Evolutionary conservation across 129 eudicot species (phyloP).

Genomic region (Deinandra increscens): DNA sequence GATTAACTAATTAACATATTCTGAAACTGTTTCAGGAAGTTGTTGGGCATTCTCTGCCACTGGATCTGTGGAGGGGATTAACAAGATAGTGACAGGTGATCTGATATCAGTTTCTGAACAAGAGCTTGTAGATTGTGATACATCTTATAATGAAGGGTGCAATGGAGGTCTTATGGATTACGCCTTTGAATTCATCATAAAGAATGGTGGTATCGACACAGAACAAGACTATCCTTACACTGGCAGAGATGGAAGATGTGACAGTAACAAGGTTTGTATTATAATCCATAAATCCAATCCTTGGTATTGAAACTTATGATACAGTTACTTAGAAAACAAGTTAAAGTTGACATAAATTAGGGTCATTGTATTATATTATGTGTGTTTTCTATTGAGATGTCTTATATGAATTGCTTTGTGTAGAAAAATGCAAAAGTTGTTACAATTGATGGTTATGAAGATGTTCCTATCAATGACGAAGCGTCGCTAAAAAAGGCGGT

Average conservation of each 20-base stretch:
- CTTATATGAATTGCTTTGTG: background rate
- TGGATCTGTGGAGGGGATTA: conserved; percentile 84
- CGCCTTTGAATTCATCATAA: conserved; percentile 71
- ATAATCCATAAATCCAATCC: too few species aligned
- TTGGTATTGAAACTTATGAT: too few species aligned
- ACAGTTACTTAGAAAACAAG: too few species aligned
- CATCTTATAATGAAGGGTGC: conserved; percentile 58
- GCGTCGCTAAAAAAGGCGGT: conserved; percentile 65
- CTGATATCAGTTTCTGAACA: conserved; percentile 70
- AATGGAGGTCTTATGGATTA: conserved; percentile 97
- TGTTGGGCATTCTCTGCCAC: conserved; percentile 94
- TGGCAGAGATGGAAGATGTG: conserved; percentile 69
- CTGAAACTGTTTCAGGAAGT: conserved; percentile 68
- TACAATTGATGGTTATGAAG: conserved; percentile 63
- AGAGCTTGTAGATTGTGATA: conserved; percentile 93
- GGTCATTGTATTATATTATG: too few species aligned
- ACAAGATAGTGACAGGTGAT: conserved; percentile 65
- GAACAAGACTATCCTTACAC: conserved; percentile 83
- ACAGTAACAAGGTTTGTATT: conserved; percentile 51
- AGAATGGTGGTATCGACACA: conserved; percentile 84
- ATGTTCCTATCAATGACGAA: conserved; percentile 71
- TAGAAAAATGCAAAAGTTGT: conserved; percentile 83
- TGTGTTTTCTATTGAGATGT: too few species aligned
- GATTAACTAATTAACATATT: background rate
- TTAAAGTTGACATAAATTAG: too few species aligned